phyloP scores from a whole-genome alignment of 2,329 filamentous ascomycete genomes.

The Pseudogymnoascus sp. region DNA sequence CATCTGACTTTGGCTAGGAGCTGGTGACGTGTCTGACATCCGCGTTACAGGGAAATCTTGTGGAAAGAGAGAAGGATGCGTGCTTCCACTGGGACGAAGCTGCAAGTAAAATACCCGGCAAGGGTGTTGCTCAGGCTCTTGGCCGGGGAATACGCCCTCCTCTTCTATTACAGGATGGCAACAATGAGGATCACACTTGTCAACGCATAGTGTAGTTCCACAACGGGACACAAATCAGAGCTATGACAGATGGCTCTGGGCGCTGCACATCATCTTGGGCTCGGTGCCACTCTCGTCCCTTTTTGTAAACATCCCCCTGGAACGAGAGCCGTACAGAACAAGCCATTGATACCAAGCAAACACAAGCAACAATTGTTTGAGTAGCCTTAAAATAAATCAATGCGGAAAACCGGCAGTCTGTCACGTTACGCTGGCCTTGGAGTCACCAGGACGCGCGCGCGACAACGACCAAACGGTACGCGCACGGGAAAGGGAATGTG shows the following conservation, averaged over 20 bases:
- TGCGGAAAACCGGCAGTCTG: constrained; percentile 1
- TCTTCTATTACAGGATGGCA: not conserved
- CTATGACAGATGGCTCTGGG: constrained; percentile 8
- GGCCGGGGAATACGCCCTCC: not conserved
- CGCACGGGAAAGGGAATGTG: not conserved
- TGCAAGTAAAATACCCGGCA: constrained; percentile 3
- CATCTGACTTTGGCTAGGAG: constrained; percentile 4
- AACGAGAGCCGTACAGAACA: not conserved
- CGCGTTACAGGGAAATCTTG: constrained; percentile 6
- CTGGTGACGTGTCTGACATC: constrained; percentile 8
- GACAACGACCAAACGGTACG: not conserved
- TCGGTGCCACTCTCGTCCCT: not conserved
- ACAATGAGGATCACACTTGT: not conserved
- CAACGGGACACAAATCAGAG: constrained; percentile 1
- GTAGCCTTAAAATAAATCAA: not conserved
- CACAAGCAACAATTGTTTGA: not conserved
- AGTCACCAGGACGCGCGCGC: constrained; percentile 4
- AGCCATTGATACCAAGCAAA: not conserved
- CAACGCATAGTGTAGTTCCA: not conserved
- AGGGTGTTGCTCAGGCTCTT: not conserved
- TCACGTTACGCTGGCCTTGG: not conserved
- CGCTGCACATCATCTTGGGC: not conserved
- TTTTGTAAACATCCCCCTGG: not conserved
- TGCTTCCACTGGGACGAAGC: constrained; percentile 4
- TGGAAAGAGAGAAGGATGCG: constrained; percentile 1